These are phyloP conservation scores for Eleusine coracana DNA, from an alignment of 176 grass and related monocot genomes.

Conservation along the genomic window DNA sequence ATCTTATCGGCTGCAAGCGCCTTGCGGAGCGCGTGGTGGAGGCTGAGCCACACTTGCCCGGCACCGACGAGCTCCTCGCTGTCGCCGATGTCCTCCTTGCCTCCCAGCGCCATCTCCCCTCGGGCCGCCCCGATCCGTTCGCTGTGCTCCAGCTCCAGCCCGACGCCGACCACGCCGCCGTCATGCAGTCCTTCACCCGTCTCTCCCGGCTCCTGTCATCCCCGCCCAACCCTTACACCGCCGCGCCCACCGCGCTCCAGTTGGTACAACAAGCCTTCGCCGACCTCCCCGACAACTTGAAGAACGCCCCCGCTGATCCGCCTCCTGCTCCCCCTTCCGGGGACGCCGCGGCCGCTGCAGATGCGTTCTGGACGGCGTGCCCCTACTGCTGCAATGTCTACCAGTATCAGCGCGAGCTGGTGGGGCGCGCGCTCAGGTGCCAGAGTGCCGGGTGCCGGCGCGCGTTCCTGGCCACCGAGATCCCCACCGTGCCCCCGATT, in stretches of 20 bases:
- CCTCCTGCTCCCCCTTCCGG: constrained; percentile 35
- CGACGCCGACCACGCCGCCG: constrained; percentile 36
- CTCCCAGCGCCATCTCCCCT: constrained; percentile 73
- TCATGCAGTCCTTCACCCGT: constrained; percentile 59
- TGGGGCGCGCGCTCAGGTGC: constrained; percentile 73
- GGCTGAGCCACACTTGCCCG: constrained; percentile 68
- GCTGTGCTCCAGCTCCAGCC: constrained; percentile 56
- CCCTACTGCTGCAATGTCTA: constrained; percentile 82
- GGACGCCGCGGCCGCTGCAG: constrained; percentile 10
- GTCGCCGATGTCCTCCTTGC: constrained; percentile 92
- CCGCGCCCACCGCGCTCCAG: constrained; percentile 64
- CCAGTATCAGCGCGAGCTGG: constrained; percentile 61
- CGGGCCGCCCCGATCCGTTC: constrained; percentile 74
- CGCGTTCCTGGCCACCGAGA: constrained; percentile 66
- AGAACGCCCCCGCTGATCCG: constrained; percentile 34
- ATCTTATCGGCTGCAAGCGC: constrained; percentile 90
- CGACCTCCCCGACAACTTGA: constrained; percentile 62
- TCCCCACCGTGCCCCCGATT: constrained; percentile 68
- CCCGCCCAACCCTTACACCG: constrained; percentile 50
- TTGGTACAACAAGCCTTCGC: constrained; percentile 67
- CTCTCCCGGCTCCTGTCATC: constrained; percentile 74
- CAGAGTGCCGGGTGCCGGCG: constrained; percentile 63
- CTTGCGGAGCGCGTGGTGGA: constrained; percentile 88
- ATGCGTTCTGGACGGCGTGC: constrained; percentile 89
- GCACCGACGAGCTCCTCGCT: constrained; percentile 85